Conservation (phyloP, 1,284 basidiomycete genomes). For the Rhodofomes roseus region DNA sequence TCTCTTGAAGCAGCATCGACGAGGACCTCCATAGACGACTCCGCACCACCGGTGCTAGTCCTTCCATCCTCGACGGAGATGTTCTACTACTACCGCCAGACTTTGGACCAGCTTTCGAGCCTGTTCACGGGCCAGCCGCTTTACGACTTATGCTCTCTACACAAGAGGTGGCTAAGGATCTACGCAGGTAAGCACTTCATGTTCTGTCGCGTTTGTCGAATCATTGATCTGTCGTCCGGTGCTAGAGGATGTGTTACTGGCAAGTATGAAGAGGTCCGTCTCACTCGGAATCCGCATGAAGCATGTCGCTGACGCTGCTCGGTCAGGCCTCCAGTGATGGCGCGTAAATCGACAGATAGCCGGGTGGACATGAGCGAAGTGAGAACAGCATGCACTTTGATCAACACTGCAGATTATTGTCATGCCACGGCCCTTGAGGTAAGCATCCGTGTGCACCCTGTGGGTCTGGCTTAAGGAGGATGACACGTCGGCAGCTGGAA, state of each 20-base stretch:
- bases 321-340: conserved; percentile 31
- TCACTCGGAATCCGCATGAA: background rate
- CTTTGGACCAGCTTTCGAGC: conserved; percentile 90
- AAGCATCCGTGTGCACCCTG: background rate
- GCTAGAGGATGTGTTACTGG: conserved; percentile 80
- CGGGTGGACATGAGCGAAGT: conserved; percentile 73
- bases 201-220: background rate
- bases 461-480: no score
- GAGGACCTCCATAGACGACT: conserved; percentile 40
- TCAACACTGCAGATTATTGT: conserved; percentile 99
- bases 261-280: conserved; percentile 62
- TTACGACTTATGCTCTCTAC: conserved; percentile 75
- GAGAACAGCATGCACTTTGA: conserved; percentile 78
- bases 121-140: conserved; percentile 79
- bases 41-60: conserved; percentile 59
- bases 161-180: conserved; percentile 90
- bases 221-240: background rate
- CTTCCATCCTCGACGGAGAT: conserved; percentile 94
- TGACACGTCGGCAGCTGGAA: conserved; percentile 61
- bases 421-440: conserved; percentile 88
- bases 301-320: background rate
- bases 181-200: conserved; percentile 75
- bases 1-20: conserved; percentile 61
- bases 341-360: conserved; percentile 72
- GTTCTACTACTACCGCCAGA: conserved; percentile 97